A percentile compares a stretch with the other conserved stretches of the same genome.
Evolutionary conservation across 148 eudicot genomes (phyloP).

Genomic region (Talinum fruticosum): DNA sequence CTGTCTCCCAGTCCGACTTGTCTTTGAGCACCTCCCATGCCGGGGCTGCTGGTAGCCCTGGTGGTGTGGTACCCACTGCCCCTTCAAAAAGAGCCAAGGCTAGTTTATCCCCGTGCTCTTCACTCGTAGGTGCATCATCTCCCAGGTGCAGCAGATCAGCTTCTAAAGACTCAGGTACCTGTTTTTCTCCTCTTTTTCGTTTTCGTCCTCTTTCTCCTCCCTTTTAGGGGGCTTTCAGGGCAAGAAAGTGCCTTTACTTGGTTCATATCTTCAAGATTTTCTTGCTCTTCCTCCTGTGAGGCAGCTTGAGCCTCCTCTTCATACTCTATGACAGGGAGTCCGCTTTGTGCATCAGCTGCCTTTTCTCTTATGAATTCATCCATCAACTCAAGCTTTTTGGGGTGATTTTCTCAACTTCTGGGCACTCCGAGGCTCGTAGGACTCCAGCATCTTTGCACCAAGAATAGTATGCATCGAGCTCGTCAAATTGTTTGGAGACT

Average conservation of each 20-base stretch:
- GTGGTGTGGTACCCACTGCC: background rate
- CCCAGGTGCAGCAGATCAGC: constrained; percentile 60
- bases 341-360: constrained; percentile 26
- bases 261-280: constrained; percentile 54
- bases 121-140: constrained; percentile 40
- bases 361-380: constrained; percentile 63
- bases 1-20: constrained; percentile 67
- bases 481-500: constrained; percentile 68
- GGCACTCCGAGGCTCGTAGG: constrained; percentile 65
- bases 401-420: constrained; percentile 61
- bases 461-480: constrained; percentile 56
- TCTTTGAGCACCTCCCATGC: constrained; percentile 69
- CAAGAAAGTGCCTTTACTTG: constrained; percentile 69
- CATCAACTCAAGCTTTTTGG: constrained; percentile 66
- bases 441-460: constrained; percentile 64
- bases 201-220: constrained; percentile 22
- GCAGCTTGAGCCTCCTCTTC: constrained; percentile 27
- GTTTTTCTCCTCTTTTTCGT: constrained; percentile 1
- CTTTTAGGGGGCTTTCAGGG: constrained; percentile 37
- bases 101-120: constrained; percentile 50
- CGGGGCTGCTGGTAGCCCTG: constrained; percentile 22
- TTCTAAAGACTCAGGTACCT: constrained; percentile 24
- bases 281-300: constrained; percentile 20
- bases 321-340: constrained; percentile 7
- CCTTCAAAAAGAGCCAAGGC: constrained; percentile 73